Evolutionary conservation across 2,329 filamentous ascomycete species (phyloP).

Genomic region (Exophiala sp.): DNA sequence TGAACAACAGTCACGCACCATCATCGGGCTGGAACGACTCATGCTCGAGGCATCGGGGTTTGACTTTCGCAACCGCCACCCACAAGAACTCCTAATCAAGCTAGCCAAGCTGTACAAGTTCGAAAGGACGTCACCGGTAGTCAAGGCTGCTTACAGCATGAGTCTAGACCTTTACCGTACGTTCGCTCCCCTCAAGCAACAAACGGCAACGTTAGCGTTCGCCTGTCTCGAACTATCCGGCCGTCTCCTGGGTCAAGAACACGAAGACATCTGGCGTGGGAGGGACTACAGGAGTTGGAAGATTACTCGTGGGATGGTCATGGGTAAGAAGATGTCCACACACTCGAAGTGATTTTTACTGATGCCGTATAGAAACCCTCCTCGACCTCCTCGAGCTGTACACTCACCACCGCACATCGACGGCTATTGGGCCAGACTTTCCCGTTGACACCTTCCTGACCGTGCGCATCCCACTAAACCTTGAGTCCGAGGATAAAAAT

Average conservation of each 20-base stretch:
- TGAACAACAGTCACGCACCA: conserved; percentile 71
- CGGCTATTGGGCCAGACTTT: conserved; percentile 69
- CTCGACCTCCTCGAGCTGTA: conserved; percentile 91
- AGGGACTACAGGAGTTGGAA: conserved; percentile 51
- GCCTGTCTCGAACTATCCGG: conserved; percentile 77
- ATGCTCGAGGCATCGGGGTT: conserved; percentile 92
- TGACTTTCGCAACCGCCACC: conserved; percentile 86
- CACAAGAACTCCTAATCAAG: conserved; percentile 81
- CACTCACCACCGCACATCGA: conserved; percentile 73
- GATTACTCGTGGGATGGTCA: conserved; percentile 44
- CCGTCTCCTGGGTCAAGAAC: conserved; percentile 56
- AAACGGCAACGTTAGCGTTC: conserved; percentile 78
- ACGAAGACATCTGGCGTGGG: conserved; percentile 48
- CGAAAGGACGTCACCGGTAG: conserved; percentile 53
- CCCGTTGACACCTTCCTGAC: conserved; percentile 76
- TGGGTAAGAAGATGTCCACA: conserved; percentile 38
- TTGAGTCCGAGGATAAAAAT: conserved; percentile 64
- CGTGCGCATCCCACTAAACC: conserved; percentile 81
- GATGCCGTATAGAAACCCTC: conserved; percentile 63
- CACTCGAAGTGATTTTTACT: background rate
- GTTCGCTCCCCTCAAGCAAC: conserved; percentile 86
- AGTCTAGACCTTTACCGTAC: conserved; percentile 89
- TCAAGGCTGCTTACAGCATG: conserved; percentile 72
- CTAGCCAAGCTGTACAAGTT: conserved; percentile 61
- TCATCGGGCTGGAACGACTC: conserved; percentile 85